phyloP scores from a whole-genome alignment of 2,329 filamentous ascomycete genomes.

The Coccinonectria pachysandricola region DNA sequence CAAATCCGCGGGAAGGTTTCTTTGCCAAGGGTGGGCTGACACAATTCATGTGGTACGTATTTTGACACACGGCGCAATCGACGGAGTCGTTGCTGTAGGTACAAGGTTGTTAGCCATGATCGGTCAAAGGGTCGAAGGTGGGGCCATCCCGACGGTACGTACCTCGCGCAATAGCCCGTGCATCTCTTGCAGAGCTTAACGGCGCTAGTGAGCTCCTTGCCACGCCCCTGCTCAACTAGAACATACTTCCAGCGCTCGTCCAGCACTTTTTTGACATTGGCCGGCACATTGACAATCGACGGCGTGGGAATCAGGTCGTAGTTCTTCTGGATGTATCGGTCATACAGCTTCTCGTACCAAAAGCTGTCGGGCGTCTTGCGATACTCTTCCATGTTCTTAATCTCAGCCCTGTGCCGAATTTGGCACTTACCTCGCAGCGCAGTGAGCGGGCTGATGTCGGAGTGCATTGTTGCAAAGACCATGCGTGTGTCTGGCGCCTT shows the following conservation, averaged over 20 bases:
- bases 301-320: slow-evolving; percentile 93
- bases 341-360: slow-evolving; percentile 96
- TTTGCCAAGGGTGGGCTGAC: slow-evolving; percentile 85
- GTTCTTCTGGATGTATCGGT: slow-evolving; percentile 95
- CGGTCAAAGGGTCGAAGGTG: no score
- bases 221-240: slow-evolving; percentile 82
- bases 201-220: slow-evolving; percentile 90
- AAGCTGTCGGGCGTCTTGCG: slow-evolving; percentile 80
- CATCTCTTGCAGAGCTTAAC: slow-evolving; percentile 96
- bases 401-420: slow-evolving; percentile 81
- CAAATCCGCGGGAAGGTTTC: slow-evolving; percentile 94
- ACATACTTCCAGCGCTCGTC: slow-evolving; percentile 97
- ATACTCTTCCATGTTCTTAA: slow-evolving; percentile 71
- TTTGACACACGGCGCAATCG: slow-evolving; percentile 87
- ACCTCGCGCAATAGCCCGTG: slow-evolving; percentile 82
- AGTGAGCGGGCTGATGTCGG: slow-evolving; percentile 85
- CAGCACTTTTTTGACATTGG: slow-evolving; percentile 87
- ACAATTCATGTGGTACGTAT: slow-evolving; percentile 98
- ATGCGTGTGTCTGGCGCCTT: slow-evolving; percentile 84
- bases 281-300: slow-evolving; percentile 91
- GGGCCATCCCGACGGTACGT: slow-evolving; percentile 30
- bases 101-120: no score
- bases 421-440: slow-evolving; percentile 88
- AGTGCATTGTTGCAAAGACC: slow-evolving; percentile 97
- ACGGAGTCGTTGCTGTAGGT: slow-evolving; percentile 79